Evolutionary conservation across 1,284 basidiomycete genomes (phyloP), one percentile per base, ranked within the genome.

Genomic region (Bjerkandera adusta): DNA sequence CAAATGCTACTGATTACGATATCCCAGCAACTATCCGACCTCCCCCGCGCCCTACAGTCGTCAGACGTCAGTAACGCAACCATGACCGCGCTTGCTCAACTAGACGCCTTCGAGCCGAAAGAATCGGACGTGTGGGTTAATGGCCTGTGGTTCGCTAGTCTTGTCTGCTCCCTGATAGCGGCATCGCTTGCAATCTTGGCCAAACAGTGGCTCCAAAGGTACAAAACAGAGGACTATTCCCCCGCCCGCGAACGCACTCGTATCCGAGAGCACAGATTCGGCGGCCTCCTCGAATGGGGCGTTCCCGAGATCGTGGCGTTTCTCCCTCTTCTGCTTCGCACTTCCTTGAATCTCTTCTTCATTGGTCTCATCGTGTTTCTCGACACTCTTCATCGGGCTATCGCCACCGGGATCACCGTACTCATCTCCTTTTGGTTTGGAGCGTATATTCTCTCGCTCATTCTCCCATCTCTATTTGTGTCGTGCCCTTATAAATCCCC

Each of bases 261-360:
- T 25, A 15, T 51, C 11, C 57, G 59, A 13, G 57, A 61, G 34
- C 38, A 54, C 32, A 57, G 64, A 20, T 51, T 49, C 11, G 55
- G 61, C 34, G 58, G 57, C 15, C 49, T 65, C 3, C 38, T 51
- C 3, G 48, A 46, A 27, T 68, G 65, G 65, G 49, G 50, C 13
- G 59, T 66, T 0, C 49, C 55, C 8, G 48, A 49, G 11, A 57
- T 64, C 13, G 53, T 67, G 12, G 48, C 59, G 1, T 40, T 54
- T 7, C 52, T 68, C 4, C 63, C 64, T 0, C 35, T 62, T 2
- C 49, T 67, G n/a, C 54, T 67, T 11, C 59, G 66, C 26, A 33
- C 56, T 12, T 54, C 66, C 0, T 48, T 66, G 2, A 43, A 56
- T 4, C 54, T 67, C 5, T 68, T 67, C 53, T 58, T 66, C 16